Evolutionary conservation across 345 rosid species (phyloP).

Genomic region (Citrus inodora): DNA sequence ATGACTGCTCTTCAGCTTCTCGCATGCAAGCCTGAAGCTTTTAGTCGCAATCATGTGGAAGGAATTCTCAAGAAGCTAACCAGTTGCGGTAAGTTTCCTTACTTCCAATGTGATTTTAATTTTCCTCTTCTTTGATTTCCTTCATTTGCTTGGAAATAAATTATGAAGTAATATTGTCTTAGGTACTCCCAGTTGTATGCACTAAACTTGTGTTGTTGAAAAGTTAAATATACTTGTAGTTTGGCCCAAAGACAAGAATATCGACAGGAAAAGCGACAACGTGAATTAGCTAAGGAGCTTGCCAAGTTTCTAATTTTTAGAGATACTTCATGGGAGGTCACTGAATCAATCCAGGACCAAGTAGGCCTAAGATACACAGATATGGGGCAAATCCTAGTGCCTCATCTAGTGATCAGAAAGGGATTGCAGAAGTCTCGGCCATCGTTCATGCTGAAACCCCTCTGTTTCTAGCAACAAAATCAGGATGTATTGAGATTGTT

Average conservation of each 20-base stretch:
- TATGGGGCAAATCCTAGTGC: not conserved
- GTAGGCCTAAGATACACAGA: slow-evolving; percentile 11
- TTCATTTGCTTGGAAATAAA: not conserved
- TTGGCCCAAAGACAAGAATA: not conserved
- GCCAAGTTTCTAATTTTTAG: slow-evolving; percentile 10
- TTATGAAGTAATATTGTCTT: not conserved
- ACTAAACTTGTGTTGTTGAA: not conserved
- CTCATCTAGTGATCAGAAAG: not conserved
- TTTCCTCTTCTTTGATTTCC: not conserved
- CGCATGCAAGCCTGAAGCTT: slow-evolving; percentile 8
- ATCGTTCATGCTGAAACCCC: not conserved
- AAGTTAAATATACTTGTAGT: not conserved
- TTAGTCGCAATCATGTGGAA: not conserved
- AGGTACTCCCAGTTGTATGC: too few relatives aligned
- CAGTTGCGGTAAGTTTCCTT: not conserved
- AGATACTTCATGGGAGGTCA: slow-evolving; percentile 20
- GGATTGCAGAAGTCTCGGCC: not conserved
- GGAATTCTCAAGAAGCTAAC: not conserved
- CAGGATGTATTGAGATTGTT: slow-evolving; percentile 10
- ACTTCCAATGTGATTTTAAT: not conserved
- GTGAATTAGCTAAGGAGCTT: slow-evolving; percentile 7
- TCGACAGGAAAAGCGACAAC: not conserved
- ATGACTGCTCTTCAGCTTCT: slow-evolving; percentile 22
- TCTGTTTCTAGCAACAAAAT: slow-evolving; percentile 8
- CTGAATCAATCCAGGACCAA: not conserved